Evolutionary conservation across 2,329 filamentous ascomycete genomes (phyloP).

Genomic region (Clarireedia sp.): DNA sequence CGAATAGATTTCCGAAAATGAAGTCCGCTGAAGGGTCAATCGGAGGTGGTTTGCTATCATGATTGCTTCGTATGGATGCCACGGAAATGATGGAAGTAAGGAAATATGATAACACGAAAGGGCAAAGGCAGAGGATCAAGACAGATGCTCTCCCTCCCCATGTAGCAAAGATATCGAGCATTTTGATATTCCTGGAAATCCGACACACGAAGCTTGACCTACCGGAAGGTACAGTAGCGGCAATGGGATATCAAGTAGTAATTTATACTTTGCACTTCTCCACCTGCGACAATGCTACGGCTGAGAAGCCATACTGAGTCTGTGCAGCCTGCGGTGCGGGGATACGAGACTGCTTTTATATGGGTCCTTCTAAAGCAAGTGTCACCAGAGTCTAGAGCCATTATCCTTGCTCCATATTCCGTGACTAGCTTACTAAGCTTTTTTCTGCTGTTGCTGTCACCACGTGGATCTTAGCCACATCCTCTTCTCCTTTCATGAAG

Average conservation of each 20-base stretch:
- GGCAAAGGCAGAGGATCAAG: not conserved
- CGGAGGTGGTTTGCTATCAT: slow-evolving; percentile 10
- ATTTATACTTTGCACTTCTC: too few relatives aligned
- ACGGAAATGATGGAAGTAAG: slow-evolving; percentile 9
- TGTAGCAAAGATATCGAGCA: not conserved
- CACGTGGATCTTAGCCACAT: too few relatives aligned
- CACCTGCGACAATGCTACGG: too few relatives aligned
- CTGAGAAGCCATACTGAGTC: too few relatives aligned
- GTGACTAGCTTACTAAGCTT: too few relatives aligned
- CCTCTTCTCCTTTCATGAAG: too few relatives aligned
- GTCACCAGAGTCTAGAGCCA: not conserved
- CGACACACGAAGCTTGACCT: not conserved
- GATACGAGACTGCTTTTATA: too few relatives aligned
- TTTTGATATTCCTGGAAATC: not conserved
- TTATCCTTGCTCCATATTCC: too few relatives aligned
- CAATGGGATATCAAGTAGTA: too few relatives aligned
- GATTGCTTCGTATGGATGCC: slow-evolving; percentile 1
- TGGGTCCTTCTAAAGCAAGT: too few relatives aligned
- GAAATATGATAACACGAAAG: slow-evolving; percentile 5
- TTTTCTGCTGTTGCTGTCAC: too few relatives aligned
- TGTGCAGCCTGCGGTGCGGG: too few relatives aligned
- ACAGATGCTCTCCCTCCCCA: slow-evolving; percentile 9
- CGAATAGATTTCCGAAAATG: slow-evolving; percentile 15
- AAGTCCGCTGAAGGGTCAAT: slow-evolving; percentile 17
- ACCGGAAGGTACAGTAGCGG: not conserved